Percentiles rank a stretch among this genome's conserved stretches.
phyloP scores from a whole-genome alignment of 2,329 filamentous ascomycete genomes.

The Dothidotthia symphoricarpi region DNA sequence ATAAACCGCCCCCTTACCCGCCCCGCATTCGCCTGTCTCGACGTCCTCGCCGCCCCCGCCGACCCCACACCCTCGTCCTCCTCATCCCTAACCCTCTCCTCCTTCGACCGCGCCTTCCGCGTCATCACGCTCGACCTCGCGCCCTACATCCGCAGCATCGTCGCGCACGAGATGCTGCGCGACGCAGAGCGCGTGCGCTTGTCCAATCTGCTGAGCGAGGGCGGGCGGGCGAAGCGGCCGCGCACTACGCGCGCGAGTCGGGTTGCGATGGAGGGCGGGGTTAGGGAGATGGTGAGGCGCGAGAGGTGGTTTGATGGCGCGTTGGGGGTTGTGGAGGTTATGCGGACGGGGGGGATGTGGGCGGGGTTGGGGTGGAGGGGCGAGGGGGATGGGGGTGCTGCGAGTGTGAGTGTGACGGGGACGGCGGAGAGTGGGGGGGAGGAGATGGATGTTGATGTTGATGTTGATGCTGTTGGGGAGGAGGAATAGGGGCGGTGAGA shows the following conservation, averaged over 20 bases:
- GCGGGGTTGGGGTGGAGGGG: conserved; percentile 31
- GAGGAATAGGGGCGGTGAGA: no score
- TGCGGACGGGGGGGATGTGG: conserved; percentile 58
- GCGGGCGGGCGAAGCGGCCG: conserved; percentile 56
- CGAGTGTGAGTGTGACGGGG: conserved; percentile 2
- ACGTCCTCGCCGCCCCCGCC: conserved; percentile 48
- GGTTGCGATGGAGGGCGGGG: conserved; percentile 73
- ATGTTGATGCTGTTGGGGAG: not conserved
- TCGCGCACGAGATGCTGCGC: conserved; percentile 69
- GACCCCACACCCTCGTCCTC: conserved; percentile 33
- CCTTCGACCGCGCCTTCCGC: conserved; percentile 69
- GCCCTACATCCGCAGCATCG: conserved; percentile 85
- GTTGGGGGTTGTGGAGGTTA: conserved; percentile 60
- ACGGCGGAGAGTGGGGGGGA: conserved; percentile 2
- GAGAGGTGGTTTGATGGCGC: conserved; percentile 69
- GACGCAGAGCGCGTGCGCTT: conserved; percentile 65
- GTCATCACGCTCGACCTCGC: conserved; percentile 75
- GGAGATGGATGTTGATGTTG: not conserved
- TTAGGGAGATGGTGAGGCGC: conserved; percentile 63
- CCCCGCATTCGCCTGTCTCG: conserved; percentile 50
- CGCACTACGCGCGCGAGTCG: conserved; percentile 72
- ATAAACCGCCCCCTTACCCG: conserved; percentile 34
- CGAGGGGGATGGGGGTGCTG: conserved; percentile 3
- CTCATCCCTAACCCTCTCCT: conserved; percentile 62
- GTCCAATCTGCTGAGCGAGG: conserved; percentile 62